phyloP scores from a whole-genome alignment of 164 flowering plant genomes.

The Pachysandra terminalis region DNA sequence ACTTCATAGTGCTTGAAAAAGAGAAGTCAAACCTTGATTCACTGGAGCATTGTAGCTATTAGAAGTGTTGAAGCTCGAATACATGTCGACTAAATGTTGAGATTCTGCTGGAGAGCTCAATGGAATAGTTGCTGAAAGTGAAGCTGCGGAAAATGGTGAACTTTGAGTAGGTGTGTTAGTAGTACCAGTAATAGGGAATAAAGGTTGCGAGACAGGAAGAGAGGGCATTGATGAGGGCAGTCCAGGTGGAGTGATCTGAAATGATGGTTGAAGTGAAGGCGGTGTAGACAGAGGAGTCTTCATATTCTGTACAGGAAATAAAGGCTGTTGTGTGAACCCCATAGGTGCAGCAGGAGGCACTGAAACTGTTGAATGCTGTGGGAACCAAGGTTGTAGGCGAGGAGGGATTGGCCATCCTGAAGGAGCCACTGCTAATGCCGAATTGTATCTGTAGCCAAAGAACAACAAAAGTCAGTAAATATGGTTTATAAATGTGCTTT shows the following conservation, averaged over 20 bases:
- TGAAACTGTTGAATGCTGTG: conserved; percentile 49
- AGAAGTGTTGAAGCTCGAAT: conserved; percentile 23
- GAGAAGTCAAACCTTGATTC: conserved; percentile 39
- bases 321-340: conserved; percentile 63
- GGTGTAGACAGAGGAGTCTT: conserved; percentile 43
- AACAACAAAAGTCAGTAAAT: conserved; percentile 10
- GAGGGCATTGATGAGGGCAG: conserved; percentile 45
- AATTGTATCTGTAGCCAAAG: conserved; percentile 53
- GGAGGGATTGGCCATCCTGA: conserved; percentile 77
- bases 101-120: conserved; percentile 42
- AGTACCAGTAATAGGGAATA: conserved; percentile 66
- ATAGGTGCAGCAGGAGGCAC: conserved; percentile 44
- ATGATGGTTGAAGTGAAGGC: conserved; percentile 41
- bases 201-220: conserved; percentile 70
- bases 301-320: conserved; percentile 79
- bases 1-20: neutral
- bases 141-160: conserved; percentile 49
- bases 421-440: conserved; percentile 58
- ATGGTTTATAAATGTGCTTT: neutral
- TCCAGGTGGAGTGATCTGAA: conserved; percentile 65
- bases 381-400: conserved; percentile 83
- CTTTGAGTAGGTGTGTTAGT: conserved; percentile 43
- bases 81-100: conserved; percentile 32
- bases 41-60: conserved; percentile 33
- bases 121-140: conserved; percentile 36